Base-by-base conservation (phyloP, 495 filamentous ascomycete genomes). In the Aspergillus ostianus region DNA sequence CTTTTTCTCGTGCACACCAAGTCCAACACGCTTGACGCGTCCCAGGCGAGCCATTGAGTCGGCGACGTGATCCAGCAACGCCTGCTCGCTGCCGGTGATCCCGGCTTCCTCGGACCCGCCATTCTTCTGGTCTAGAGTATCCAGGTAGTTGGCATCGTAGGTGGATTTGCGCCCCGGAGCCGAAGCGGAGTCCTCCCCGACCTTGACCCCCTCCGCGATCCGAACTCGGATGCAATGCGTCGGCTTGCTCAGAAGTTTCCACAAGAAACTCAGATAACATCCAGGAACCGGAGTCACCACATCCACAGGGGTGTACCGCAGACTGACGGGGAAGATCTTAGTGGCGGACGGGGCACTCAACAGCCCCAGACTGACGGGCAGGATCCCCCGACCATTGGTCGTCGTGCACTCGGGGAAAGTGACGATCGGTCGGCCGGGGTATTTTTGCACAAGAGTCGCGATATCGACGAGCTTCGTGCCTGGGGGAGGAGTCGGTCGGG, bases 401-500 rank as follows among this genome's bases (percentile, higher is more conserved):
- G 93, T 96, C 10, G 88, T 96, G 76, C 88, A 90, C 70, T 97
- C 93, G 4, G 93, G 92, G 74, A 97, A 97, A 0, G 96, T 82
- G 53, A 88, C 91, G 64, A 98, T 82, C 44, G 88, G 82, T 18
- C 90, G 82, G 61, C 82, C 79, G 2, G 91, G 92, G 70, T 97
- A 80, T 55, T 83, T 77, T 44, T 77, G 69, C 20, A 91, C 61
- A 6, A 98, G 80, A 0, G 82, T 76, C 26, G 73, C 70, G 2
- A 96, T 73, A 57, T 84, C 80, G 32, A 84, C 85, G 5, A 93
- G 73, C 9, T 68, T 67, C 1, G 83, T 71, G 6, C 72, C 72
- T 0, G 78, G 73, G 0, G 80, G 74, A 0, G 85, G 83, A 0
- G 73, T 57, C 52, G 80, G 64, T 23, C 75, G 71, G 0, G 90